Conservation (phyloP, 441 rosid genomes). For the Dalechampia spathulata region DNA sequence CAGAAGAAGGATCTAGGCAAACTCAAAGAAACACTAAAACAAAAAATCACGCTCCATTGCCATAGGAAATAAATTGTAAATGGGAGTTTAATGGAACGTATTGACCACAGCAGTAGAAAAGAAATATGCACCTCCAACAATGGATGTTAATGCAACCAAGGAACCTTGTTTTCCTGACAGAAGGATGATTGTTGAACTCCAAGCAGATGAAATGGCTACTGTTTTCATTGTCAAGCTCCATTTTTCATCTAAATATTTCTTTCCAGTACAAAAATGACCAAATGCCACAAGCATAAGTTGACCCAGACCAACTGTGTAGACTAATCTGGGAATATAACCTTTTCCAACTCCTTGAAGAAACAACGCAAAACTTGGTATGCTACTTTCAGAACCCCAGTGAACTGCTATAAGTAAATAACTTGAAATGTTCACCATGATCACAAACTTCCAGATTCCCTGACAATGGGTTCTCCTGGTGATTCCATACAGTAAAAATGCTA, state of each 20-base stretch:
- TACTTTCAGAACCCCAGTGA: constrained; percentile 67
- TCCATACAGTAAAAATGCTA: constrained; percentile 45
- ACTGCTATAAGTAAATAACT: constrained; percentile 65
- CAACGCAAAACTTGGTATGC: constrained; percentile 24
- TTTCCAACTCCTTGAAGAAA: constrained; percentile 35
- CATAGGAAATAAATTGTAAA: not conserved
- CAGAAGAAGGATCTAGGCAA: not conserved
- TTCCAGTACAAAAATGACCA: constrained; percentile 20
- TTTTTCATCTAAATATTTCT: constrained; percentile 21
- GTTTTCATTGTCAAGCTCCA: constrained; percentile 32
- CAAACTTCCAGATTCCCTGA: constrained; percentile 39
- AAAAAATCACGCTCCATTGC: too few species aligned
- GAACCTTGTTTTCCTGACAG: constrained; percentile 90
- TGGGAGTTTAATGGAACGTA: not conserved
- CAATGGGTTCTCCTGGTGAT: constrained; percentile 18
- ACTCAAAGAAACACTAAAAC: not conserved
- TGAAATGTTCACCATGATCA: constrained; percentile 41
- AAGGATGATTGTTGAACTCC: constrained; percentile 70
- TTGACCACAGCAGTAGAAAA: constrained; percentile 2
- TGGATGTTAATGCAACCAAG: constrained; percentile 53
- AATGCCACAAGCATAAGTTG: constrained; percentile 51
- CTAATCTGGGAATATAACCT: constrained; percentile 51
- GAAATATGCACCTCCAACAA: constrained; percentile 54
- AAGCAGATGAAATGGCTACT: constrained; percentile 56
- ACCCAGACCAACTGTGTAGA: constrained; percentile 48